phyloP scores from a whole-genome alignment of 192 early-diverging fungal genomes.

The Linnemannia schmuckeri region DNA sequence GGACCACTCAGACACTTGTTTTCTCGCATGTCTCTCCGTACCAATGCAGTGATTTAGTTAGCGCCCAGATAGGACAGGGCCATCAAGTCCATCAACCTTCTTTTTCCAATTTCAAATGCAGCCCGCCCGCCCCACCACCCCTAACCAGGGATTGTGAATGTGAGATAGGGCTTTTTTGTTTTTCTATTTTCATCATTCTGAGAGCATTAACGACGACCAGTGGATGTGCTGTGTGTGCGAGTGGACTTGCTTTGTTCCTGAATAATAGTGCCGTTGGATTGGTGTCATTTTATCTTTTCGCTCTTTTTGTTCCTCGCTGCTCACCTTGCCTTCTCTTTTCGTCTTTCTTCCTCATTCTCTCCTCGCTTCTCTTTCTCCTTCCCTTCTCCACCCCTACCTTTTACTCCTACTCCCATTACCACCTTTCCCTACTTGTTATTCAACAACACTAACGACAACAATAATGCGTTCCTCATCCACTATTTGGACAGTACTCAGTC shows the following conservation, averaged over 20 bases:
- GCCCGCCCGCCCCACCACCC: neutral
- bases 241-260: neutral
- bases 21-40: no score
- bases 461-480: slow-evolving; percentile 30
- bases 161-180: neutral
- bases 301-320: neutral
- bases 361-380: neutral
- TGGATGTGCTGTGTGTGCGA: neutral
- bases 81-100: neutral
- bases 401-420: neutral
- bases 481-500: neutral
- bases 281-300: neutral
- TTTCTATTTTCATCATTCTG: slow-evolving; percentile 5
- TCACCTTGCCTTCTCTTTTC: neutral
- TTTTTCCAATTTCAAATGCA: neutral
- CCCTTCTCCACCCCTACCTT: neutral
- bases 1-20: no score
- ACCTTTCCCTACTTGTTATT: neutral
- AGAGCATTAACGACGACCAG: neutral
- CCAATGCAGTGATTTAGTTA: no score
- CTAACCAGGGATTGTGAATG: neutral
- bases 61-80: neutral
- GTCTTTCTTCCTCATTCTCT: neutral
- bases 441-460: neutral
- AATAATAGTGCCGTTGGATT: neutral